Evolutionary conservation across 2,329 filamentous ascomycete species (phyloP).

Genomic region (Xylaria sp.): DNA sequence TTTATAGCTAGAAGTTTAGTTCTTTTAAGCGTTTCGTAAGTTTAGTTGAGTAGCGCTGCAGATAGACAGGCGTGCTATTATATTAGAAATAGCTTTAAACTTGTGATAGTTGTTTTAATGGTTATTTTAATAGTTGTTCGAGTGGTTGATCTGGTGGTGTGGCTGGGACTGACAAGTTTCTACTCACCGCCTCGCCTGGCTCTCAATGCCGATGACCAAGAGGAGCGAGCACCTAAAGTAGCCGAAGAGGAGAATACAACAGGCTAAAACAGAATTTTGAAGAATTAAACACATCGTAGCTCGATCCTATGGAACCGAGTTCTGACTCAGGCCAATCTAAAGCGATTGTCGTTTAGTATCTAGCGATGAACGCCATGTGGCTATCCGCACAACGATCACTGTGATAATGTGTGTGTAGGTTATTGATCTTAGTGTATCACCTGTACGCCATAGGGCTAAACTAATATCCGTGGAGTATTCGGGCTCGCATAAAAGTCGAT

Average conservation of each 20-base stretch:
- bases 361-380: slow-evolving; percentile 13
- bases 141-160: no score
- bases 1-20: no score
- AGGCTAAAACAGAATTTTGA: background rate
- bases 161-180: no score
- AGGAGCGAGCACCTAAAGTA: no score
- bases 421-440: background rate
- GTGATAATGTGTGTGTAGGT: background rate
- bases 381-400: background rate
- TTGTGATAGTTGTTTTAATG: no score
- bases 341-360: background rate
- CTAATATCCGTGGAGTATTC: background rate
- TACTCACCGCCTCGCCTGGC: no score
- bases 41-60: no score
- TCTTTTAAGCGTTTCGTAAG: no score
- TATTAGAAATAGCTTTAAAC: no score
- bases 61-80: no score
- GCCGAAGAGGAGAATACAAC: background rate
- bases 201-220: no score
- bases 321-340: background rate
- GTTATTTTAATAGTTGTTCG: no score
- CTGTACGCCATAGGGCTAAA: background rate
- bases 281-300: background rate
- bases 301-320: background rate
- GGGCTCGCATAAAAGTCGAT: slow-evolving; percentile 13